Percentiles rank a stretch among this genome's conserved stretches.
These are phyloP conservation scores for Fraxinus angustifolia DNA, from an alignment of 305 asterid species.

Conservation along the genomic window DNA sequence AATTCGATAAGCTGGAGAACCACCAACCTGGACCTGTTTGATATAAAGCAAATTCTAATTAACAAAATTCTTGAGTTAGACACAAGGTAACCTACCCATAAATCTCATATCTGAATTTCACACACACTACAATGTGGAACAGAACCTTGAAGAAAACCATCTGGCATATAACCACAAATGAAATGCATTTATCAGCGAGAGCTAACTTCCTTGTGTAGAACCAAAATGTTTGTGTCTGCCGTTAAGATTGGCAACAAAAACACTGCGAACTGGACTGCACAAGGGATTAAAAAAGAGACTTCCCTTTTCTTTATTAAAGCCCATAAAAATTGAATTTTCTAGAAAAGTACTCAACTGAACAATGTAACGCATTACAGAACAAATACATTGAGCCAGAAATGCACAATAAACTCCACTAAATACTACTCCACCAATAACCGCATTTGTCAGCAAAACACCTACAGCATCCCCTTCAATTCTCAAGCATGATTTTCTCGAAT, in stretches of 20 bases:
- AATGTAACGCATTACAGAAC: not conserved
- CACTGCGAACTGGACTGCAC: not conserved
- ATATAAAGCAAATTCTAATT: conserved; percentile 5
- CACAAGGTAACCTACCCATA: not conserved
- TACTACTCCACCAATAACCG: not conserved
- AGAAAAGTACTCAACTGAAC: not conserved
- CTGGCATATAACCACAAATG: not conserved
- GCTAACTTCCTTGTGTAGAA: conserved; percentile 1
- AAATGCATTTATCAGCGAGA: not conserved
- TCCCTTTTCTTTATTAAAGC: not conserved
- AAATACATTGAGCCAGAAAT: not conserved
- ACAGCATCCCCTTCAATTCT: conserved; percentile 12
- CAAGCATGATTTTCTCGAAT: not conserved
- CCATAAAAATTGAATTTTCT: not conserved
- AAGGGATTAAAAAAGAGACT: not conserved
- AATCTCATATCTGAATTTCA: not conserved
- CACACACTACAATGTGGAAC: not conserved
- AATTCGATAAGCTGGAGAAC: conserved; percentile 55
- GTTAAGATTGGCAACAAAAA: not conserved
- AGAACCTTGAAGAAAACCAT: conserved; percentile 10
- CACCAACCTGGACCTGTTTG: conserved; percentile 66
- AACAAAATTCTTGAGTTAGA: conserved; percentile 3
- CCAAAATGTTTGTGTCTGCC: not conserved
- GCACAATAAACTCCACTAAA: not conserved
- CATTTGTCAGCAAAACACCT: conserved; percentile 8